These are phyloP conservation scores for Phragmites australis DNA, from an alignment of 176 grass and related monocot species.

Conservation along the genomic window DNA sequence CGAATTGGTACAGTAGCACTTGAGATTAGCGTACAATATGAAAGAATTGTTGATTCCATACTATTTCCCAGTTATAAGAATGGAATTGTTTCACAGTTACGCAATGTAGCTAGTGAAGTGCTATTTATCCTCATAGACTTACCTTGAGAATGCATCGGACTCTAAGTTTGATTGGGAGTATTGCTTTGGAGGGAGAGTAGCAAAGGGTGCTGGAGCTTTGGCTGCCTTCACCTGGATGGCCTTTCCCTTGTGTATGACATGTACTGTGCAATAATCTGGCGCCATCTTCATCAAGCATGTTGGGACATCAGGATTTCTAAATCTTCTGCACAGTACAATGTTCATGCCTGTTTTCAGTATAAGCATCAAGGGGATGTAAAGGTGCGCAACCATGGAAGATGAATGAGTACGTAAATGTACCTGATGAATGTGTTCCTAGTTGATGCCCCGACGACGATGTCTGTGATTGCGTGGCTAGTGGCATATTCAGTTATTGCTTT, in stretches of 20 bases:
- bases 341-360: constrained; percentile 39
- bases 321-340: constrained; percentile 59
- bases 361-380: constrained; percentile 37
- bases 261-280: constrained; percentile 82
- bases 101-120: neutral
- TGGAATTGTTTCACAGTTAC: neutral
- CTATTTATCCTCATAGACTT: constrained; percentile 1
- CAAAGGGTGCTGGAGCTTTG: constrained; percentile 51
- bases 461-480: constrained; percentile 43
- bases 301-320: constrained; percentile 78
- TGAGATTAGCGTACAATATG: too few relatives aligned
- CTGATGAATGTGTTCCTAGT: constrained; percentile 63
- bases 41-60: too few relatives aligned
- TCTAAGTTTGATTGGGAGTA: constrained; percentile 46
- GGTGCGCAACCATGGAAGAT: constrained; percentile 18
- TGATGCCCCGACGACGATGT: constrained; percentile 72
- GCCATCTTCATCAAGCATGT: constrained; percentile 78
- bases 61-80: constrained; percentile 18
- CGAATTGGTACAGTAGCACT: too few relatives aligned
- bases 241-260: constrained; percentile 87
- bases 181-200: constrained; percentile 55
- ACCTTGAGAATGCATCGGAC: constrained; percentile 58
- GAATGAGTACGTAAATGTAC: constrained; percentile 37
- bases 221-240: constrained; percentile 64
- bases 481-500: constrained; percentile 74